Evolutionary conservation across 306 rosid species (phyloP).

Genomic region (Citrullus amarus): DNA sequence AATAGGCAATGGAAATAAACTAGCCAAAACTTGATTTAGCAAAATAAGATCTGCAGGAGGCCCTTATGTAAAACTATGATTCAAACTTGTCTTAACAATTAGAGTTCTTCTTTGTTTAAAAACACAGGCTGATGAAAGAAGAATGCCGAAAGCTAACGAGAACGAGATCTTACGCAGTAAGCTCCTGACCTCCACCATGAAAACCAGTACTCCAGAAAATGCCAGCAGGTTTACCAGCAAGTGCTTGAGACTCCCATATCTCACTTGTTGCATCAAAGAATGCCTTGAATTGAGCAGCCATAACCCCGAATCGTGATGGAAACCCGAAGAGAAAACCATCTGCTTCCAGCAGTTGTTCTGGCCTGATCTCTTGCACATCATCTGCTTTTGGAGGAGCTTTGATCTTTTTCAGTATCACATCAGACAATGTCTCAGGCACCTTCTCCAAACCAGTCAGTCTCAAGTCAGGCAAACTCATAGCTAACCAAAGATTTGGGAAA

Average conservation of each 20-base stretch:
- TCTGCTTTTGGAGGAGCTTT: conserved; percentile 59
- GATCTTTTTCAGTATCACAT: conserved; percentile 50
- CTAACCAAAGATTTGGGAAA: not conserved
- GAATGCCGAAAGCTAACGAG: not conserved
- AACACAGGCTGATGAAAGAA: not conserved
- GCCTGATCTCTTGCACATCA: conserved; percentile 67
- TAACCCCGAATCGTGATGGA: conserved; percentile 91
- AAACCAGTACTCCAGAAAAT: conserved; percentile 97
- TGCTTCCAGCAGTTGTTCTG: conserved; percentile 74
- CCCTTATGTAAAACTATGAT: not conserved
- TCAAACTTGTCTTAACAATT: not conserved
- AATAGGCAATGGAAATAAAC: not conserved
- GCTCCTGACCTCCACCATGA: conserved; percentile 93
- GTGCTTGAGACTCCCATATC: conserved; percentile 72
- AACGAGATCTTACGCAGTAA: conserved; percentile 59
- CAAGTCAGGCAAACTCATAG: conserved; percentile 10
- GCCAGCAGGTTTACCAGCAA: conserved; percentile 97
- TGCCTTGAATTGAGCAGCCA: conserved; percentile 83
- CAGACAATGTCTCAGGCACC: conserved; percentile 77
- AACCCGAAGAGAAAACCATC: conserved; percentile 83
- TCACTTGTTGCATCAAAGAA: conserved; percentile 64
- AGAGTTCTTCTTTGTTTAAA: not conserved
- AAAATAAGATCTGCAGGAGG: not conserved
- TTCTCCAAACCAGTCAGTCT: conserved; percentile 23
- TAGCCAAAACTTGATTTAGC: not conserved